Conservation (phyloP, 73 alveolate genomes). For the Stentor roeselii region DNA sequence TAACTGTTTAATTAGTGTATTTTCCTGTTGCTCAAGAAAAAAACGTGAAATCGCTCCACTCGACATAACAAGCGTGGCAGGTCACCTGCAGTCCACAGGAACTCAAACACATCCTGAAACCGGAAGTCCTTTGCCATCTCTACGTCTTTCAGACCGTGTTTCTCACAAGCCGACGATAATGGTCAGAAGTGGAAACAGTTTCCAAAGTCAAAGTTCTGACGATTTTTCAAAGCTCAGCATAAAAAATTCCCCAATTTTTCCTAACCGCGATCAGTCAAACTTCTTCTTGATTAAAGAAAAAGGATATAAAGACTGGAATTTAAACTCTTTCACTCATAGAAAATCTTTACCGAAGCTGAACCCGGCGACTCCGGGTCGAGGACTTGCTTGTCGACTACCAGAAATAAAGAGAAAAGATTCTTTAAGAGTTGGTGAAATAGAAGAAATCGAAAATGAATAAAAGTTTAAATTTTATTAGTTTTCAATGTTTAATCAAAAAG, state of each 20-base stretch:
- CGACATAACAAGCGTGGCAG: background rate
- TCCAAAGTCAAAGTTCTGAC: background rate
- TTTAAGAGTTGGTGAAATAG: too few relatives aligned
- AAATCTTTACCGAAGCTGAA: too few relatives aligned
- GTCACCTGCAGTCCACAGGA: background rate
- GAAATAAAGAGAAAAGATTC: too few relatives aligned
- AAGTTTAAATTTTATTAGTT: too few relatives aligned
- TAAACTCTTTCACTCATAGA: too few relatives aligned
- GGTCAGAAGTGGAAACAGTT: background rate
- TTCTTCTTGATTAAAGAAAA: too few relatives aligned
- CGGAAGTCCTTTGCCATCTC: background rate
- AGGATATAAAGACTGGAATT: too few relatives aligned
- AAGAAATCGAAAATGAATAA: too few relatives aligned
- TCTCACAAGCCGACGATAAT: conserved; percentile 1
- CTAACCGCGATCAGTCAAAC: too few relatives aligned
- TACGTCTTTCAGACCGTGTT: background rate
- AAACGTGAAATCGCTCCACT: background rate
- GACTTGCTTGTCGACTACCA: too few relatives aligned
- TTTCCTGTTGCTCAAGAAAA: background rate
- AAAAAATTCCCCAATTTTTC: background rate
- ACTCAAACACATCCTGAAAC: background rate
- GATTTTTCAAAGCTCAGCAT: background rate
- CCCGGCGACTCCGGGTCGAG: too few relatives aligned
- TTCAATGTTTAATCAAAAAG: too few relatives aligned
- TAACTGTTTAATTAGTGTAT: background rate